Conservation (phyloP, 257 asterid species). For the Nicotiana paniculata region DNA sequence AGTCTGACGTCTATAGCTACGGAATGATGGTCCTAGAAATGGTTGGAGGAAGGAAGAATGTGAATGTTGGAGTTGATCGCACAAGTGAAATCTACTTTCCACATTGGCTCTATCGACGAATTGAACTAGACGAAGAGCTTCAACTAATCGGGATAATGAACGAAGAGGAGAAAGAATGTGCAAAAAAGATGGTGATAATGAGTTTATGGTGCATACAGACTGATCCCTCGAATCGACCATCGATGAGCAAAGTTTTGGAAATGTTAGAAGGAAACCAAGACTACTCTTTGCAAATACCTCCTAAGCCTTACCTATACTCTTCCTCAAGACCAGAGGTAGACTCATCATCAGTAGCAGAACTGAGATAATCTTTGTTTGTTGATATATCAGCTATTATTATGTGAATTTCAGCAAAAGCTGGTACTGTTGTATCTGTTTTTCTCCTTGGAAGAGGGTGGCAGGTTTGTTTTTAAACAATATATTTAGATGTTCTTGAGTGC, state of each 20-base stretch:
- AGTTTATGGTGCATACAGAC: slow-evolving; percentile 49
- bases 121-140: neutral
- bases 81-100: slow-evolving; percentile 23
- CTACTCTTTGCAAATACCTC: slow-evolving; percentile 22
- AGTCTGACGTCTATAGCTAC: slow-evolving; percentile 38
- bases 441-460: too few species aligned
- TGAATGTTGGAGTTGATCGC: neutral
- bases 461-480: too few species aligned
- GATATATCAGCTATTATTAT: neutral
- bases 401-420: neutral
- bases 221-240: slow-evolving; percentile 15
- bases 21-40: slow-evolving; percentile 25
- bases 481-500: too few species aligned
- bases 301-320: slow-evolving; percentile 14
- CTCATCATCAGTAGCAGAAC: neutral
- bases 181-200: slow-evolving; percentile 26
- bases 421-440: too few species aligned
- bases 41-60: slow-evolving; percentile 9
- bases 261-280: slow-evolving; percentile 27
- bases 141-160: neutral
- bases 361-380: neutral
- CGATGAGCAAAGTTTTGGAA: slow-evolving; percentile 28
- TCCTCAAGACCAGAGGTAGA: neutral
- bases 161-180: slow-evolving; percentile 14
- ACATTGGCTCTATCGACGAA: slow-evolving; percentile 17